Percentiles rank a stretch among this genome's conserved stretches.
Evolutionary conservation across 2,329 filamentous ascomycete species (phyloP).

Genomic region (Botryotinia convoluta): DNA sequence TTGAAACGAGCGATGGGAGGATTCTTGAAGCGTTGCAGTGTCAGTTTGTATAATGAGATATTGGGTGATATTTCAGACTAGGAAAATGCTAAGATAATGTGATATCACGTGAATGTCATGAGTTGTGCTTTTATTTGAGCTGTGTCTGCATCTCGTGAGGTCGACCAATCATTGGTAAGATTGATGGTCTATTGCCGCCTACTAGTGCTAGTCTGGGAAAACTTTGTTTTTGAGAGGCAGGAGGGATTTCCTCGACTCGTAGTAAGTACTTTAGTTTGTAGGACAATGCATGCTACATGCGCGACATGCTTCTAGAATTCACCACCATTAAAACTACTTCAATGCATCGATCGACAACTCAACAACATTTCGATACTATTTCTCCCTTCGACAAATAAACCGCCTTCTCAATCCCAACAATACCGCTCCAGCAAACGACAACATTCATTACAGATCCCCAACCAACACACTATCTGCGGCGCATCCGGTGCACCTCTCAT

Average conservation of each 20-base stretch:
- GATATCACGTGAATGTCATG: slow-evolving; percentile 12
- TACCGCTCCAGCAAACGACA: not conserved
- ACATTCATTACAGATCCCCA: not conserved
- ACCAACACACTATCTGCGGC: not conserved
- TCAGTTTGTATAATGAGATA: slow-evolving; percentile 1
- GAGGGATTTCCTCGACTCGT: not conserved
- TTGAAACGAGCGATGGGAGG: not conserved
- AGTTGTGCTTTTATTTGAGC: not conserved
- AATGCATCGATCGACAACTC: not conserved
- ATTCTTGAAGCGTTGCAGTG: not conserved
- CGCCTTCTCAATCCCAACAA: not conserved
- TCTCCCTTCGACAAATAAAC: not conserved
- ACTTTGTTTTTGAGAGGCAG: not conserved
- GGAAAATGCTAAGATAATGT: not conserved
- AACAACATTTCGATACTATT: not conserved
- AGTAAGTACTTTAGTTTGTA: not conserved
- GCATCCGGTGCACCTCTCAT: not conserved
- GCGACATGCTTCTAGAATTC: not conserved
- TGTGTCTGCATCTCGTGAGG: slow-evolving; percentile 10
- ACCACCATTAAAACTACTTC: not conserved
- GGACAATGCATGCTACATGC: not conserved
- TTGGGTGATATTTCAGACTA: not conserved
- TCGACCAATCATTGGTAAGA: not conserved
- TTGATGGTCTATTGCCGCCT: not conserved
- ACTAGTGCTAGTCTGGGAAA: not conserved